Conservation (phyloP, 1,284 basidiomycete genomes). For the Ganoderma resinaceum region DNA sequence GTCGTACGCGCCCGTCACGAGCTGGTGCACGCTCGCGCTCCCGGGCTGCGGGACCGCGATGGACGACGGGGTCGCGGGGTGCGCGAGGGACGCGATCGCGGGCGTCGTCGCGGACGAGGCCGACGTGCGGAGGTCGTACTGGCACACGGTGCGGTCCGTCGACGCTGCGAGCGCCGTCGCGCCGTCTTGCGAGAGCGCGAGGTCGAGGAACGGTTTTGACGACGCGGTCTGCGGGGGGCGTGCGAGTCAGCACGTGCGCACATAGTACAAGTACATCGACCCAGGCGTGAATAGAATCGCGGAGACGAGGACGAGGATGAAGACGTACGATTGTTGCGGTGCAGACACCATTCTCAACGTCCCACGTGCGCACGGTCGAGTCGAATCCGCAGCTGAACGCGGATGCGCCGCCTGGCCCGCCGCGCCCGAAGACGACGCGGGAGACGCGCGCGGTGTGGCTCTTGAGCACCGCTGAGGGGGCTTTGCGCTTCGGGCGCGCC, state of each 20-base stretch:
- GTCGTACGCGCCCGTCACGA: conserved; percentile 86
- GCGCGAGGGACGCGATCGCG: conserved; percentile 61
- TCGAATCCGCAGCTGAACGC: conserved; percentile 81
- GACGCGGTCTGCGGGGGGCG: conserved; percentile 57
- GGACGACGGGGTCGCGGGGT: conserved; percentile 80
- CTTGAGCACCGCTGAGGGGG: conserved; percentile 70
- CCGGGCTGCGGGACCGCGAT: conserved; percentile 54
- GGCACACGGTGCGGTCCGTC: conserved; percentile 70
- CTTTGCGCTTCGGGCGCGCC: conserved; percentile 57
- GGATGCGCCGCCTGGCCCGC: conserved; percentile 32
- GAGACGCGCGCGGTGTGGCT: conserved; percentile 80
- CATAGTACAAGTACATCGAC: neutral
- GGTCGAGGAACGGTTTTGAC: conserved; percentile 74
- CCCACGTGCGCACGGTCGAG: conserved; percentile 78
- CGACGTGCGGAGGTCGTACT: conserved; percentile 68
- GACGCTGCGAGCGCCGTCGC: conserved; percentile 63
- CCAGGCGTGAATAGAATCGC: neutral
- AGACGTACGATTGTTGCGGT: conserved; percentile 67
- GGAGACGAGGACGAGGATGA: conserved; percentile 4
- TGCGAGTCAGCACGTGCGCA: conserved; percentile 5
- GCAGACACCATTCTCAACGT: conserved; percentile 73
- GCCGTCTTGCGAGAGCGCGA: conserved; percentile 53
- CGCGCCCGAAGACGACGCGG: conserved; percentile 57
- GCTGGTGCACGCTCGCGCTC: conserved; percentile 57
- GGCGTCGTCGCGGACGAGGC: conserved; percentile 48